phyloP scores from a whole-genome alignment of 2,329 filamentous ascomycete genomes.

The Hymenoscyphus linearis region DNA sequence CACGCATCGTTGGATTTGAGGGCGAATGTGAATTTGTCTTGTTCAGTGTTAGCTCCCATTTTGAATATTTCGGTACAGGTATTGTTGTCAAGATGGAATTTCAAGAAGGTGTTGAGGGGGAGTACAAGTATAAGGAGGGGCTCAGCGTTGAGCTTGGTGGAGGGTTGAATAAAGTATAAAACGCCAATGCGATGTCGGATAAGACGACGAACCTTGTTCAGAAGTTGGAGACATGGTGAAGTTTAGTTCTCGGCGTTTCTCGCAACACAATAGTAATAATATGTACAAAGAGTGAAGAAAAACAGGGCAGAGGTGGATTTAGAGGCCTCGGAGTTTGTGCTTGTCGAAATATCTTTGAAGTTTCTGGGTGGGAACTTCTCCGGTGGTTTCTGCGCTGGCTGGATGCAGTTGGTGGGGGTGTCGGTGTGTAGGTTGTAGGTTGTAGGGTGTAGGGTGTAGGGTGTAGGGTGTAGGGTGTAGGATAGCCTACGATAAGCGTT shows the following conservation, averaged over 20 bases:
- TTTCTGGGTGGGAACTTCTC: not conserved
- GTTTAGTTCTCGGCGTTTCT: not conserved
- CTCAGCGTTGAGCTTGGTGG: not conserved
- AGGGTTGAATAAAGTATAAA: not conserved
- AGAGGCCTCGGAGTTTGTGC: not conserved
- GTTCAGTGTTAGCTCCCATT: constrained; percentile 1
- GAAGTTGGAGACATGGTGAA: not conserved
- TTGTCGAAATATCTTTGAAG: not conserved
- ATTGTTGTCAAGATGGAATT: not conserved
- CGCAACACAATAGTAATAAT: not conserved
- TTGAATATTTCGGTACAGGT: not conserved
- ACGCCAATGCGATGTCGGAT: not conserved
- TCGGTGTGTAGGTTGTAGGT: not conserved
- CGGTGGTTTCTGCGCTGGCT: constrained; percentile 1
- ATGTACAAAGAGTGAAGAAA: not conserved
- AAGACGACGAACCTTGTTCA: not conserved
- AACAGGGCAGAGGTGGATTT: not conserved
- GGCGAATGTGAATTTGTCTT: constrained; percentile 48
- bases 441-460: no score
- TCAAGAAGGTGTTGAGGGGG: not conserved
- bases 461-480: no score
- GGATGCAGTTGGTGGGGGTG: no score
- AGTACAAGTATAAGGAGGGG: not conserved
- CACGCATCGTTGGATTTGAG: constrained; percentile 66
- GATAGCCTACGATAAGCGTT: not conserved